Evolutionary conservation across 495 filamentous ascomycete genomes (phyloP).

Genomic region (Podospora anserina): DNA sequence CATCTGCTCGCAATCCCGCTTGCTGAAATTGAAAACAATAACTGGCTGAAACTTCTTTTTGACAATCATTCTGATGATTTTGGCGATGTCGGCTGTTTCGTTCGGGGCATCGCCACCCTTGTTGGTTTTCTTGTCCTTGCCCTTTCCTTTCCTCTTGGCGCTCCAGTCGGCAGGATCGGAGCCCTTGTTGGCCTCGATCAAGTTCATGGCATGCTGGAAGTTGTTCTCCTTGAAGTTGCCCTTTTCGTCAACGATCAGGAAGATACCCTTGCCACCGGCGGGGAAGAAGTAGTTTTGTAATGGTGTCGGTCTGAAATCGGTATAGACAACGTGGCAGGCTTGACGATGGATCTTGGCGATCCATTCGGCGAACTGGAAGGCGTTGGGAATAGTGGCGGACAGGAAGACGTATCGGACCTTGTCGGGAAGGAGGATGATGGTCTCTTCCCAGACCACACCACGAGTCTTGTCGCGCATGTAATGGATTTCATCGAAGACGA

Average conservation of each 20-base stretch:
- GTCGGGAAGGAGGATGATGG: constrained; percentile 93
- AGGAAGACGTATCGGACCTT: constrained; percentile 98
- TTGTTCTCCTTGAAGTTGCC: constrained; percentile 93
- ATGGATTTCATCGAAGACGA: constrained; percentile 97
- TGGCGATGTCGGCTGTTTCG: constrained; percentile 80
- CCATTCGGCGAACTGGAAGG: constrained; percentile 99
- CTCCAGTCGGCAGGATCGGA: constrained; percentile 74
- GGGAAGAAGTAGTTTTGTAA: constrained; percentile 98
- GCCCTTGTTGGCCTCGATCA: constrained; percentile 83
- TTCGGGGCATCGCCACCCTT: constrained; percentile 64
- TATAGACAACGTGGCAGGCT: constrained; percentile 97
- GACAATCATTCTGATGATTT: constrained; percentile 98
- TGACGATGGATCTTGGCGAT: constrained; percentile 95
- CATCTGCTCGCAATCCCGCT: constrained; percentile 85
- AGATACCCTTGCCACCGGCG: constrained; percentile 87
- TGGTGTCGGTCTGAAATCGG: constrained; percentile 93
- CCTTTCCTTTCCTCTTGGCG: constrained; percentile 76
- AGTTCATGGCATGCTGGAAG: constrained; percentile 89
- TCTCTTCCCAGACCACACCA: constrained; percentile 99
- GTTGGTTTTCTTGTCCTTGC: constrained; percentile 85
- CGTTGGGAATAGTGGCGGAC: constrained; percentile 98
- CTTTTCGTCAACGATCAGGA: constrained; percentile 93
- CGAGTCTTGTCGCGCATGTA: constrained; percentile 93
- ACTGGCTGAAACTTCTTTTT: constrained; percentile 92
- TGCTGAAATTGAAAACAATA: constrained; percentile 99